Percentiles rank a stretch among this genome's conserved stretches.
Evolutionary conservation across 2,329 filamentous ascomycete genomes (phyloP).

Genomic region (Scedosporium minutisporum): DNA sequence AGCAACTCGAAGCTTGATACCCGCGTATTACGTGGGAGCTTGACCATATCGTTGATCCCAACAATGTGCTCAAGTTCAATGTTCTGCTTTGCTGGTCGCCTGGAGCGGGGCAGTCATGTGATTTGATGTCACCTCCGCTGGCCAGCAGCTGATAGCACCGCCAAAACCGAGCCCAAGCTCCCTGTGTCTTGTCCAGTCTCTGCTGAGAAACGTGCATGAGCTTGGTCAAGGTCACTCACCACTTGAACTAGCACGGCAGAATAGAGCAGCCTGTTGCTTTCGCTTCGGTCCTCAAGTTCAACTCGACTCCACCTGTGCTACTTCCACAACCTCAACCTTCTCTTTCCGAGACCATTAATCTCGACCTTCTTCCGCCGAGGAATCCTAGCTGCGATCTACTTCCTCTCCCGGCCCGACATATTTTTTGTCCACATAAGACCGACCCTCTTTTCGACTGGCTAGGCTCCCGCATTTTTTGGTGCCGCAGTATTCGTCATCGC

Average conservation of each 20-base stretch:
- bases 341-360: background rate
- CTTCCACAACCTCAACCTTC: background rate
- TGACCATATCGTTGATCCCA: too few species aligned
- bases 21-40: too few species aligned
- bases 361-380: background rate
- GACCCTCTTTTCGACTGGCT: background rate
- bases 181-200: background rate
- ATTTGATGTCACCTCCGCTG: slow-evolving; percentile 26
- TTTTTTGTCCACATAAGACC: background rate
- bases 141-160: slow-evolving; percentile 6
- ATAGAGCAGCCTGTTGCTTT: background rate
- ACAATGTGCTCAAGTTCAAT: too few species aligned
- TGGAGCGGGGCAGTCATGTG: slow-evolving; percentile 24
- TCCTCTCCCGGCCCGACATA: background rate
- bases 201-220: background rate
- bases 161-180: slow-evolving; percentile 7
- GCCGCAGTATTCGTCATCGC: background rate
- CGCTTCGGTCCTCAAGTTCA: background rate
- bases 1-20: too few species aligned
- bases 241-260: background rate
- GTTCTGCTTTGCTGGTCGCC: background rate
- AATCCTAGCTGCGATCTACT: background rate
- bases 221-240: slow-evolving; percentile 1
- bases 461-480: background rate
- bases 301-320: background rate